Evolutionary conservation across 2,329 filamentous ascomycete genomes (phyloP).

Genomic region (Xylariaceae sp.): DNA sequence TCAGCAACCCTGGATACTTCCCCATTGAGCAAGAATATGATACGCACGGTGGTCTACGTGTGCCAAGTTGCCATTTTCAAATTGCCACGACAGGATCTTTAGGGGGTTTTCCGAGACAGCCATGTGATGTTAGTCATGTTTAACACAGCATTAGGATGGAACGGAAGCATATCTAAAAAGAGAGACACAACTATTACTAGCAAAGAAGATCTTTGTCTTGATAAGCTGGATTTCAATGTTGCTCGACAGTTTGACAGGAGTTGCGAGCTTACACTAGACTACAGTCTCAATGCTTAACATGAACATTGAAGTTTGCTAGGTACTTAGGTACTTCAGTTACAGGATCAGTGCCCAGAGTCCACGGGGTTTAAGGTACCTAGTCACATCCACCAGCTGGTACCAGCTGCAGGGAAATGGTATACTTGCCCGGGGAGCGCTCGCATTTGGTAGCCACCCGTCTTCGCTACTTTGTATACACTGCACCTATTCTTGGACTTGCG

Average conservation of each 20-base stretch:
- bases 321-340: no score
- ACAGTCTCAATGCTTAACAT: no score
- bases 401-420: no score
- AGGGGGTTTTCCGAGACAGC: not conserved
- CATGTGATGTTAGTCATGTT: not conserved
- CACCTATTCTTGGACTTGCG: conserved; percentile 7
- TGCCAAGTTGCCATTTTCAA: not conserved
- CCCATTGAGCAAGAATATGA: not conserved
- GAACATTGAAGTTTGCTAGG: no score
- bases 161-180: not conserved
- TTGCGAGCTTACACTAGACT: no score
- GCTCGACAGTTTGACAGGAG: no score
- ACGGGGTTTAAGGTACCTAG: no score
- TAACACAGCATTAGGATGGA: not conserved
- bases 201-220: not conserved
- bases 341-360: no score
- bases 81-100: not conserved
- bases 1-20: not conserved
- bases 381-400: no score
- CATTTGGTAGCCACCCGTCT: no score
- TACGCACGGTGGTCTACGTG: not conserved
- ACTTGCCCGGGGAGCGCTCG: no score
- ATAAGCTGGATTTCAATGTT: no score
- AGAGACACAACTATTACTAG: not conserved
- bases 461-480: not conserved